phyloP scores from a whole-genome alignment of 2,329 filamentous ascomycete genomes.

The Balansia obtecta region DNA sequence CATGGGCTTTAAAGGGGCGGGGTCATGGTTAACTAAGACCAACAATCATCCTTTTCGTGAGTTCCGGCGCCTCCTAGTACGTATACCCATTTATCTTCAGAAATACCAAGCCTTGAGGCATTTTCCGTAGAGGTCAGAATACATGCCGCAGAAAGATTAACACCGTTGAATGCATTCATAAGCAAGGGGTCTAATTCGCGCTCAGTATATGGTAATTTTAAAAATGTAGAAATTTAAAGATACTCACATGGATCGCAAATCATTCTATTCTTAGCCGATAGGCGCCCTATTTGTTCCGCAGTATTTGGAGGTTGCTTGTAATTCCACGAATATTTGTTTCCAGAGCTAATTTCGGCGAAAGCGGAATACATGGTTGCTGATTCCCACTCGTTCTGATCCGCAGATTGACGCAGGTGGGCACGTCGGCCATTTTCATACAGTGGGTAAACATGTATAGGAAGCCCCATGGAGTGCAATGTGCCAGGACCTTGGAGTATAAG shows the following conservation, averaged over 20 bases:
- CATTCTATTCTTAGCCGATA: slow-evolving; percentile 48
- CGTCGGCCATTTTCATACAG: slow-evolving; percentile 54
- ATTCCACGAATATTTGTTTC: slow-evolving; percentile 44
- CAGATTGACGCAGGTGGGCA: slow-evolving; percentile 40
- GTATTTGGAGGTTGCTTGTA: slow-evolving; percentile 32
- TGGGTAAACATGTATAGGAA: slow-evolving; percentile 55
- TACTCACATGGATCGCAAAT: slow-evolving; percentile 53
- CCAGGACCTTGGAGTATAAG: slow-evolving; percentile 32
- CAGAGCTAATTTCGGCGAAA: slow-evolving; percentile 44
- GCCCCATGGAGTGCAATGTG: slow-evolving; percentile 43
- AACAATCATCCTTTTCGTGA: slow-evolving; percentile 43
- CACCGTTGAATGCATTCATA: slow-evolving; percentile 61
- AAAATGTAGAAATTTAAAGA: too few species aligned
- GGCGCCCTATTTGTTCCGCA: slow-evolving; percentile 37
- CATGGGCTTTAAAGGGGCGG: background rate
- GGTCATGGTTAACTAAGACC: background rate
- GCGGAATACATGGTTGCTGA: slow-evolving; percentile 47
- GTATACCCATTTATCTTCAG: slow-evolving; percentile 48
- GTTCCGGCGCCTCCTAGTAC: slow-evolving; percentile 51
- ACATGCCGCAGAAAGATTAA: slow-evolving; percentile 50
- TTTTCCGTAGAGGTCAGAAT: slow-evolving; percentile 45
- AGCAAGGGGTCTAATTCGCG: slow-evolving; percentile 43
- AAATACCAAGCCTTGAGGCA: slow-evolving; percentile 41
- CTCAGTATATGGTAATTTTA: background rate
- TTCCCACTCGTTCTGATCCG: slow-evolving; percentile 43